A percentile compares a stretch with the other conserved stretches of the same genome.
phyloP scores from a whole-genome alignment of 1,284 basidiomycete genomes.

The Cystobasidium pallidum region DNA sequence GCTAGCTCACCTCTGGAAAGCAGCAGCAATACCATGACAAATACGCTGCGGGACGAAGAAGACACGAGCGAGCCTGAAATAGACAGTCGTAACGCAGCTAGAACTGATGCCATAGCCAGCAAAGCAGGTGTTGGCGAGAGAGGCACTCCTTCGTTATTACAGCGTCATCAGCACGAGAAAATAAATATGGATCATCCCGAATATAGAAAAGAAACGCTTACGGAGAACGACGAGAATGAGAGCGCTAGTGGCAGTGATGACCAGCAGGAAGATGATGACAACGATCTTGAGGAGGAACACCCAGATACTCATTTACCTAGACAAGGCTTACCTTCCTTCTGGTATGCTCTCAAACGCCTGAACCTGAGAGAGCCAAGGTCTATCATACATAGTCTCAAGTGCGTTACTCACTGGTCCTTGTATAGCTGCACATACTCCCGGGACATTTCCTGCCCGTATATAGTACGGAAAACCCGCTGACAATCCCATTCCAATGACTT shows the following conservation, averaged over 20 bases:
- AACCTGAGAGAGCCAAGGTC: conserved; percentile 6
- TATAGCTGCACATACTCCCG: no score
- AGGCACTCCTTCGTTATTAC: neutral
- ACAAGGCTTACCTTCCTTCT: conserved; percentile 21
- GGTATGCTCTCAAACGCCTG: conserved; percentile 6
- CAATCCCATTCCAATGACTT: neutral
- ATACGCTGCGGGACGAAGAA: neutral
- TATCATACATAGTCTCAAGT: conserved; percentile 19
- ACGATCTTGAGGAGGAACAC: neutral
- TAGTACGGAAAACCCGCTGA: no score
- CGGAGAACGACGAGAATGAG: neutral
- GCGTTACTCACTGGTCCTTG: no score
- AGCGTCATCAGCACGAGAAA: neutral
- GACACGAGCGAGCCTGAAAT: neutral
- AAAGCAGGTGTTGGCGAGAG: neutral
- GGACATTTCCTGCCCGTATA: no score
- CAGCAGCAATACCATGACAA: neutral
- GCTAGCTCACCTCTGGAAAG: neutral
- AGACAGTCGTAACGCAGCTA: neutral
- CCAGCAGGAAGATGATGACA: neutral
- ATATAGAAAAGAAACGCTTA: neutral
- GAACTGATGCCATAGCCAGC: neutral
- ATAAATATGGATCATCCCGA: neutral
- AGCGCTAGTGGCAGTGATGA: neutral
- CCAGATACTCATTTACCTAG: neutral